Percentiles rank a stretch among this genome's conserved stretches.
Conservation (phyloP, 164 flowering plant genomes). For the Kalanchoe fedtschenkoi region DNA sequence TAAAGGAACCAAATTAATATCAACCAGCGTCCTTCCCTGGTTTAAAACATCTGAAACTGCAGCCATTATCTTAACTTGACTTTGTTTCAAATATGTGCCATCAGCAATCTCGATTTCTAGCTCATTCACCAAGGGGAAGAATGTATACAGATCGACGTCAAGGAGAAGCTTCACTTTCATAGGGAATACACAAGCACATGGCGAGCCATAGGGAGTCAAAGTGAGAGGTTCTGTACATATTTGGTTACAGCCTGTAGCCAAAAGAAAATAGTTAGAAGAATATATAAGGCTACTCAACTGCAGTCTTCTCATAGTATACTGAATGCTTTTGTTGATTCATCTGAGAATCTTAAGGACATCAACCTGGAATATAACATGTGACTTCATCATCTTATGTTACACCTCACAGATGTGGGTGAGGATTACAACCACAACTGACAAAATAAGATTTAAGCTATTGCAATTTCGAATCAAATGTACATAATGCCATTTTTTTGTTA, state of each 20-base stretch:
- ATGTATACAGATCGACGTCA: conserved; percentile 50
- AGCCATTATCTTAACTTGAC: conserved; percentile 89
- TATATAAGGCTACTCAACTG: not conserved
- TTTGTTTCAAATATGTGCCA: conserved; percentile 75
- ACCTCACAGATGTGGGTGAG: not conserved
- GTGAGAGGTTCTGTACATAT: conserved; percentile 70
- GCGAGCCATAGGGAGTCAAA: conserved; percentile 74
- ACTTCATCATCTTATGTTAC: not conserved
- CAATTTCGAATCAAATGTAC: no score
- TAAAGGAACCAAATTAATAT: conserved; percentile 78
- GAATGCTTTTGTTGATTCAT: not conserved
- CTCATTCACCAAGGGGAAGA: conserved; percentile 71
- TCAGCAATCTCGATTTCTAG: conserved; percentile 83
- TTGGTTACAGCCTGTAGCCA: conserved; percentile 67
- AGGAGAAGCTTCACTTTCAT: conserved; percentile 80
- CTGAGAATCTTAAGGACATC: not conserved
- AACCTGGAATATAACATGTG: not conserved
- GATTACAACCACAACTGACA: not conserved
- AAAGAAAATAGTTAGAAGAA: not conserved
- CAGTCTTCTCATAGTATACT: not conserved
- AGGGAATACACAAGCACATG: conserved; percentile 91
- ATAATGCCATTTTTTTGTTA: no score
- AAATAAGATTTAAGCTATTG: not conserved
- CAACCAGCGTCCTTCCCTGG: conserved; percentile 73
- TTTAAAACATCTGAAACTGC: conserved; percentile 68